phyloP scores from a whole-genome alignment of 2,329 filamentous ascomycete genomes.

The Magnaporthiopsis incrustans region DNA sequence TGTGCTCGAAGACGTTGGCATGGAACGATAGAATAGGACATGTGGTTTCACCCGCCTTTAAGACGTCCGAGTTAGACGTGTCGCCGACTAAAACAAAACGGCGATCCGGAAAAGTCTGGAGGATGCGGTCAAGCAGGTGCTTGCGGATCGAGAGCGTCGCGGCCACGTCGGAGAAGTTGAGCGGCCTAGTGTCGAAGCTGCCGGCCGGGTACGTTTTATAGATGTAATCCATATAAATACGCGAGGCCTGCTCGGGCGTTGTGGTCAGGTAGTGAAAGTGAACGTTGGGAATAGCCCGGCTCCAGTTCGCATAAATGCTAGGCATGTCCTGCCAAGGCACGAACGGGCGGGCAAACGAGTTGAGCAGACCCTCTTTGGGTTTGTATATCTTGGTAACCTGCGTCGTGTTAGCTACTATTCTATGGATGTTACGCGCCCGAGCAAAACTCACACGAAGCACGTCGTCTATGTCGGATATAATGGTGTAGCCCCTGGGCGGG shows the following conservation, averaged over 20 bases:
- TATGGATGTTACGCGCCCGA: too few relatives aligned
- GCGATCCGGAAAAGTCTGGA: conserved; percentile 65
- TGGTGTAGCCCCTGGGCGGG: conserved; percentile 59
- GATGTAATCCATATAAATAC: conserved; percentile 75
- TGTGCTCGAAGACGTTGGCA: too few relatives aligned
- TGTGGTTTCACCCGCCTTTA: conserved; percentile 33
- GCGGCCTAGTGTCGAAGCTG: conserved; percentile 67
- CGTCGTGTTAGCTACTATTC: too few relatives aligned
- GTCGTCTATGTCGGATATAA: conserved; percentile 73
- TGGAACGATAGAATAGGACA: too few relatives aligned
- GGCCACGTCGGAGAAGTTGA: conserved; percentile 71
- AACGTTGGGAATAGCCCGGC: conserved; percentile 50
- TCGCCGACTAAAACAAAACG: conserved; percentile 72
- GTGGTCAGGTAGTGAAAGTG: conserved; percentile 82
- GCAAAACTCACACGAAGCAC: conserved; percentile 52
- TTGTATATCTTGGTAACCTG: conserved; percentile 63
- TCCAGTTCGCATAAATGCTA: conserved; percentile 70
- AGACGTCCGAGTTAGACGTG: conserved; percentile 69
- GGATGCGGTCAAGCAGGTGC: conserved; percentile 62
- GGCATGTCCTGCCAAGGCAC: conserved; percentile 74
- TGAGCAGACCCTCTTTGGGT: conserved; percentile 65
- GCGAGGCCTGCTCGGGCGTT: conserved; percentile 68
- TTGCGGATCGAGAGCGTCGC: conserved; percentile 65
- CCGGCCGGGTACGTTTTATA: conserved; percentile 71
- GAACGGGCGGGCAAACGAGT: conserved; percentile 67